Conservation (phyloP, 177 flowering plant species). For the Vitis hybrid region DNA sequence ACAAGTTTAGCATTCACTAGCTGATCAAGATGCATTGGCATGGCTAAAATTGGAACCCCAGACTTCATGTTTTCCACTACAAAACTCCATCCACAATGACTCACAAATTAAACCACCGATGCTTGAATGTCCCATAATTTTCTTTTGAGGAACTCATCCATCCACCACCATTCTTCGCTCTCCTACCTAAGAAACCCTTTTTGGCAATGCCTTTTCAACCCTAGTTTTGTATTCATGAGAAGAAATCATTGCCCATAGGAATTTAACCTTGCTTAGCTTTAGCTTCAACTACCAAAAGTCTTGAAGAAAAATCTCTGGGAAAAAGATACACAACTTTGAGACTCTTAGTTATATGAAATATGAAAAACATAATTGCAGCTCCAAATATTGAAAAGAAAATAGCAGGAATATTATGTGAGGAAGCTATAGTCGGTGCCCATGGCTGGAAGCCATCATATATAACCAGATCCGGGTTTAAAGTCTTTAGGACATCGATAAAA, state of each 20-base stretch:
- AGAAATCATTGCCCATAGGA: conserved; percentile 36
- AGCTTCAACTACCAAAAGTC: background rate
- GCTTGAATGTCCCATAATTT: conserved; percentile 17
- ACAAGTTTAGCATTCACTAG: conserved; percentile 22
- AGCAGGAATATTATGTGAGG: conserved; percentile 13
- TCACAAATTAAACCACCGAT: conserved; percentile 28
- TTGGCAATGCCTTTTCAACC: conserved; percentile 12
- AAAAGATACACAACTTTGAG: conserved; percentile 1
- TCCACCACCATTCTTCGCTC: conserved; percentile 19
- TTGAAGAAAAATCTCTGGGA: background rate
- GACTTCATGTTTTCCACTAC: conserved; percentile 23
- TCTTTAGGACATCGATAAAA: conserved; percentile 15
- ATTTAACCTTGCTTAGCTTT: conserved; percentile 23
- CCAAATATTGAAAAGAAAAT: conserved; percentile 7
- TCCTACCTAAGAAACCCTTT: conserved; percentile 5
- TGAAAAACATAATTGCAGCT: background rate
- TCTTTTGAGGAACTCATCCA: conserved; percentile 24
- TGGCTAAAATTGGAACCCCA: conserved; percentile 28
- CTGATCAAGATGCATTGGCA: conserved; percentile 31
- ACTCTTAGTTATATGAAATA: background rate
- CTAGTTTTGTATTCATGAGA: background rate
- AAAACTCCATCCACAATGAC: conserved; percentile 32
- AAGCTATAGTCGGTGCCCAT: conserved; percentile 24
- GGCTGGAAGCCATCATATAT: conserved; percentile 30
- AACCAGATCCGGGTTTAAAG: conserved; percentile 19